These are phyloP conservation scores for Phialophora expanda DNA, from an alignment of 2,329 filamentous ascomycete species.

Conservation along the genomic window DNA sequence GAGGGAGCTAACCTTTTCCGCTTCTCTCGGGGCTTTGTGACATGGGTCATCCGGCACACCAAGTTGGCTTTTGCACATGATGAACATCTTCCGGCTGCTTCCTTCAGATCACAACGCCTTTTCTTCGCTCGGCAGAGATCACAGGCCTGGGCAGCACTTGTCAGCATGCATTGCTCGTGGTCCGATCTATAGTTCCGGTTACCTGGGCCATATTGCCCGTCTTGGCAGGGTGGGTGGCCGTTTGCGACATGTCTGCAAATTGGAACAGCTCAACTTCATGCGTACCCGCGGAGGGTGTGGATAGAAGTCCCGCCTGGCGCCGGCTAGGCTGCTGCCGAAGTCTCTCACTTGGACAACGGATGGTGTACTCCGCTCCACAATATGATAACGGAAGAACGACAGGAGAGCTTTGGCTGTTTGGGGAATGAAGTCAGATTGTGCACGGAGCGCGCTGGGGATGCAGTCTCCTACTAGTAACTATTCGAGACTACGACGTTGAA, in stretches of 20 bases:
- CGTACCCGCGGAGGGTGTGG: background rate
- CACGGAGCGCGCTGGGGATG: background rate
- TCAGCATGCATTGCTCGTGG: background rate
- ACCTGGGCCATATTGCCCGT: slow-evolving; percentile 27
- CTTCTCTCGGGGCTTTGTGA: slow-evolving; percentile 96
- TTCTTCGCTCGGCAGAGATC: slow-evolving; percentile 92
- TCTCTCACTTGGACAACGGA: background rate
- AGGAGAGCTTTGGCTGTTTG: background rate
- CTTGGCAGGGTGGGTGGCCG: slow-evolving; percentile 13
- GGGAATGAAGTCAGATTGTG: background rate
- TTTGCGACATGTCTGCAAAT: slow-evolving; percentile 13
- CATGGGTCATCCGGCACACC: slow-evolving; percentile 93
- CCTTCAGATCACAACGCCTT: slow-evolving; percentile 96
- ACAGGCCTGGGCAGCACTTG: slow-evolving; percentile 66
- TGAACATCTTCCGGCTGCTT: slow-evolving; percentile 75
- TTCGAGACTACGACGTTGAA: background rate
- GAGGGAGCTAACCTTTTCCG: slow-evolving; percentile 75
- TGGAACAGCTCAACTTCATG: background rate
- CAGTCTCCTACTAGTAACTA: background rate
- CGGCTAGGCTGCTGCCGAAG: background rate
- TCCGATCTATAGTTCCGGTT: background rate
- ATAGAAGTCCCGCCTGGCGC: background rate
- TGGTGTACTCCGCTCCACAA: background rate
- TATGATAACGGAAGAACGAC: background rate
- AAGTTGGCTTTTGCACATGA: slow-evolving; percentile 98